Conservation (phyloP, 2,329 filamentous ascomycete genomes). For the Botrytis byssoidea region DNA sequence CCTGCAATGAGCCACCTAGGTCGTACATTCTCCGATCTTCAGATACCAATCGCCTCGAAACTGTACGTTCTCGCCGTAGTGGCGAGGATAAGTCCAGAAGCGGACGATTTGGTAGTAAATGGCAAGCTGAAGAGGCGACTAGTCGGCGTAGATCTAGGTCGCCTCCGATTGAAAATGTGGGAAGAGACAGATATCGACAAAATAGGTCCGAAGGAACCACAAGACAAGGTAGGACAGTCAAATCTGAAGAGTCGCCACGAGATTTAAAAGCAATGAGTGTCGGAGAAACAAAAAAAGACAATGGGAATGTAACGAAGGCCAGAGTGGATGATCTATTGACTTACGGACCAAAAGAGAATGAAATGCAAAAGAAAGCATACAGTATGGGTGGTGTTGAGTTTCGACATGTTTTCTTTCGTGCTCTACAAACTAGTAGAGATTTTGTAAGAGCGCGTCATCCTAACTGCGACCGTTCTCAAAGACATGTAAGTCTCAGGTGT, state of each 20-base stretch:
- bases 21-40: constrained; percentile 7
- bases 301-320: background rate
- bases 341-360: constrained; percentile 21
- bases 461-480: background rate
- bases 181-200: background rate
- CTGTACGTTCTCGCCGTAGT: background rate
- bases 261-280: background rate
- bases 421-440: constrained; percentile 27
- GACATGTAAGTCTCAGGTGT: background rate
- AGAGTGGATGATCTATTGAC: background rate
- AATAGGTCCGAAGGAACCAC: background rate
- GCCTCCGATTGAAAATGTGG: background rate
- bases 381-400: constrained; percentile 9
- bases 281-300: background rate
- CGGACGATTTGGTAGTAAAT: background rate
- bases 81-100: background rate
- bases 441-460: constrained; percentile 4
- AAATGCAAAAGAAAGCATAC: constrained; percentile 28
- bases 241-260: background rate
- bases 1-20: constrained; percentile 10
- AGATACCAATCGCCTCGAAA: background rate
- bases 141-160: background rate
- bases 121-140: background rate
- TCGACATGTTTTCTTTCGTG: constrained; percentile 27
- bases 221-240: background rate